Evolutionary conservation across 2,329 filamentous ascomycete species (phyloP).

Genomic region (Alternaria sp.): DNA sequence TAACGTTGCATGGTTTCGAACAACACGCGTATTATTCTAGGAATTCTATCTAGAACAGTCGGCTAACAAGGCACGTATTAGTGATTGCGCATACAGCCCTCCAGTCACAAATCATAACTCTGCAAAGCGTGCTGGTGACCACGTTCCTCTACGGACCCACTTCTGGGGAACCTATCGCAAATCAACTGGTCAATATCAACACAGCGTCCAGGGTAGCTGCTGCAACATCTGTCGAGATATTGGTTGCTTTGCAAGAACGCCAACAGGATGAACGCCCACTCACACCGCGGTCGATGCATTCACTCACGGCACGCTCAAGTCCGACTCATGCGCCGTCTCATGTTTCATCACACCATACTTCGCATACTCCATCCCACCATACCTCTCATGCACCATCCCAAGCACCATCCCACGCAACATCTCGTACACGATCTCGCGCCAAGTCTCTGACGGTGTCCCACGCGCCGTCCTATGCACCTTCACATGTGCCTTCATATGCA

Average conservation of each 20-base stretch:
- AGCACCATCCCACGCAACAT: background rate
- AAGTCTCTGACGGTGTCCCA: background rate
- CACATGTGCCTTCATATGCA: background rate
- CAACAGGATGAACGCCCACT: constrained; percentile 30
- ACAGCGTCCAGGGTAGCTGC: constrained; percentile 44
- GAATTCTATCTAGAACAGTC: background rate
- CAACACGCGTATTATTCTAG: background rate
- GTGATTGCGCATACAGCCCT: constrained; percentile 45
- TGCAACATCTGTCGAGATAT: constrained; percentile 39
- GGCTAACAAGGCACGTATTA: constrained; percentile 19
- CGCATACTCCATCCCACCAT: constrained; percentile 7
- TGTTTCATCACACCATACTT: constrained; percentile 5
- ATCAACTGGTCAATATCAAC: constrained; percentile 43
- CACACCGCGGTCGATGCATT: constrained; percentile 28
- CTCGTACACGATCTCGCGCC: background rate
- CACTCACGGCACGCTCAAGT: constrained; percentile 20
- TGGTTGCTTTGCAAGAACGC: constrained; percentile 39
- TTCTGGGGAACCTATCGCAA: constrained; percentile 43
- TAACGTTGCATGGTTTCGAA: background rate
- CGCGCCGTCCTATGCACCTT: background rate
- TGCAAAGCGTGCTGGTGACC: constrained; percentile 44
- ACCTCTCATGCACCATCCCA: constrained; percentile 1
- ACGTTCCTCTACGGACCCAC: constrained; percentile 50
- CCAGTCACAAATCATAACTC: constrained; percentile 48
- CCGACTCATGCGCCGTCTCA: constrained; percentile 12